These are phyloP conservation scores for Thozetella sp. DNA, from an alignment of 495 filamentous ascomycete genomes.

Conservation along the genomic window DNA sequence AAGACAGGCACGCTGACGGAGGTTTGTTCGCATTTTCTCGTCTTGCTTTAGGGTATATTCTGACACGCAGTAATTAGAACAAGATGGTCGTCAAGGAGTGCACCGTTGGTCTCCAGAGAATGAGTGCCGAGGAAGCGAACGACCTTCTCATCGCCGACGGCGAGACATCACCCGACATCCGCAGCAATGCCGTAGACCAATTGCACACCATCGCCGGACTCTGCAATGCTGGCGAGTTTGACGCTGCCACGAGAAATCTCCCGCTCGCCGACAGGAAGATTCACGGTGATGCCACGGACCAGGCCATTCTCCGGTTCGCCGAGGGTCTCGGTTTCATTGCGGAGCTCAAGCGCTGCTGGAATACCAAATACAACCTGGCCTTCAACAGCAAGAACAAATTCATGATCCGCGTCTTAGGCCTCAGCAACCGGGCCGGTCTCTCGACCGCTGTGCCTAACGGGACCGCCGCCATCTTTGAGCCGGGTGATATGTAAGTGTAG, in stretches of 20 bases:
- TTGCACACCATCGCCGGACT: constrained; percentile 54
- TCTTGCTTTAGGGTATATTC: background rate
- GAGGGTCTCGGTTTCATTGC: constrained; percentile 56
- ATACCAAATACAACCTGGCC: constrained; percentile 63
- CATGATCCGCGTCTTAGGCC: constrained; percentile 56
- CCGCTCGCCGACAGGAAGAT: constrained; percentile 59
- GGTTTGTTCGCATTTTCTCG: constrained; percentile 25
- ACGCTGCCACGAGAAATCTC: constrained; percentile 54
- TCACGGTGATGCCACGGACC: constrained; percentile 74
- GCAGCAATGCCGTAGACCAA: constrained; percentile 44
- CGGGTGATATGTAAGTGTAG: constrained; percentile 38
- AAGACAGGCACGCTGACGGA: constrained; percentile 71
- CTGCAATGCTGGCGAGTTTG: constrained; percentile 74
- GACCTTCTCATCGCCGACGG: constrained; percentile 30
- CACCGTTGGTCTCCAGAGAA: constrained; percentile 39
- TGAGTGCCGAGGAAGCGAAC: constrained; percentile 37
- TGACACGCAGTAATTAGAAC: constrained; percentile 34
- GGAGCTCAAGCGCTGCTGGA: constrained; percentile 51
- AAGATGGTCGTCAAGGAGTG: constrained; percentile 63
- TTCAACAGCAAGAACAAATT: constrained; percentile 85
- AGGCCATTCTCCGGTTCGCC: constrained; percentile 67
- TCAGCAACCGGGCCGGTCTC: constrained; percentile 37
- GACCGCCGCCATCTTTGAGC: constrained; percentile 36
- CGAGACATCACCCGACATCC: constrained; percentile 21
- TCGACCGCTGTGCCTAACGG: constrained; percentile 27